Conservation (phyloP, 495 filamentous ascomycete species). For the Evernia prunastri region DNA sequence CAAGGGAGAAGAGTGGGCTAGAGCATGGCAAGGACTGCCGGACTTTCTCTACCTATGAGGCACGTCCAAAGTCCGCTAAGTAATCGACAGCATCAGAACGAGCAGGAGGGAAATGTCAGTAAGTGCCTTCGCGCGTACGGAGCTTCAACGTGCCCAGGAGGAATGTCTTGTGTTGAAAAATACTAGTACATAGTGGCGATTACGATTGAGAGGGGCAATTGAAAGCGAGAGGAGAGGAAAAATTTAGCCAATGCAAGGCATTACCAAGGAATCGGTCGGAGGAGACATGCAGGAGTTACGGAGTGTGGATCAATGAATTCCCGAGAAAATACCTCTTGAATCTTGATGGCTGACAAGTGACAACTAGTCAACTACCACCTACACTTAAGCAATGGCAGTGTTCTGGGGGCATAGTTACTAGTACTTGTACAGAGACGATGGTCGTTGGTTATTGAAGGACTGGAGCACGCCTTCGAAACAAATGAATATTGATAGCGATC, state of each 20-base stretch:
- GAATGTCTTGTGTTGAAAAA: too few relatives aligned
- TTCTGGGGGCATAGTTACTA: too few relatives aligned
- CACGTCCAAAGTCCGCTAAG: neutral
- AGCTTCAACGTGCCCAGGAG: too few relatives aligned
- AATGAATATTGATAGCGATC: too few relatives aligned
- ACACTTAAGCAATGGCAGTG: too few relatives aligned
- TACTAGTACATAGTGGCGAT: too few relatives aligned
- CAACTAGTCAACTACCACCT: too few relatives aligned
- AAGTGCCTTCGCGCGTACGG: neutral
- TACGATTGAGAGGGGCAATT: neutral
- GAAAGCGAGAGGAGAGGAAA: neutral
- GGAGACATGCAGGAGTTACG: neutral
- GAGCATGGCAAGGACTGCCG: neutral
- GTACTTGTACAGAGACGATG: too few relatives aligned
- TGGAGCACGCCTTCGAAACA: too few relatives aligned
- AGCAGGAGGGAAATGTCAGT: neutral
- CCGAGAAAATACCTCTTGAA: neutral
- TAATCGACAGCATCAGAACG: neutral
- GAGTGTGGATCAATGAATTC: neutral
- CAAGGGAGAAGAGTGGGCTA: too few relatives aligned
- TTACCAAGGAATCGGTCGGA: neutral
- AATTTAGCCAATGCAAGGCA: neutral
- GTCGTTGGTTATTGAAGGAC: too few relatives aligned
- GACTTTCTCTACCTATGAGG: neutral
- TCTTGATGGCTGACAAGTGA: neutral